Conservation (phyloP, 148 eudicot genomes). For the Cornus kousa region DNA sequence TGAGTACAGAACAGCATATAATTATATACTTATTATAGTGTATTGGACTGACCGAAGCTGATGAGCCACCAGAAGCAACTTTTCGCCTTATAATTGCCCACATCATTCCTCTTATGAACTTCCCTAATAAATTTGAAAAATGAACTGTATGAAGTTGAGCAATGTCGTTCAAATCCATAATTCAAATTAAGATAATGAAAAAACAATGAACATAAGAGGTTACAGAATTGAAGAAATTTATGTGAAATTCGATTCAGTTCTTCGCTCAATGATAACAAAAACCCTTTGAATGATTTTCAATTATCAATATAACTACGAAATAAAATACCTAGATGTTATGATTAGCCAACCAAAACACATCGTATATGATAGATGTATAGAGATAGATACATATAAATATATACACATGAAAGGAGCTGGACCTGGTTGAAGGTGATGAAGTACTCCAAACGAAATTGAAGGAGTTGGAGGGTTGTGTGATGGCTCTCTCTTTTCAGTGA, state of each 20-base stretch:
- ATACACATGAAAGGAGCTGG: background rate
- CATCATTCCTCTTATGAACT: background rate
- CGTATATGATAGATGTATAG: background rate
- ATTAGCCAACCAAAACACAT: background rate
- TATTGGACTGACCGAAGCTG: slow-evolving; percentile 1
- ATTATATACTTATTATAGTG: background rate
- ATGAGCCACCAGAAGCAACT: slow-evolving; percentile 1
- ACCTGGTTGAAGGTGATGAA: slow-evolving; percentile 6
- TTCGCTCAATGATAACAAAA: background rate
- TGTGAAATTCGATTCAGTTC: background rate
- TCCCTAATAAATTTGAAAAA: background rate
- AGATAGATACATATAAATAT: too few relatives aligned
- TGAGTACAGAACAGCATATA: background rate
- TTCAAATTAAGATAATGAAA: background rate
- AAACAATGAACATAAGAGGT: background rate
- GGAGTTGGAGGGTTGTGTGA: background rate
- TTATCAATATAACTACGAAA: background rate
- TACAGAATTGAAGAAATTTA: background rate
- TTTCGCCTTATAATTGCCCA: slow-evolving; percentile 5
- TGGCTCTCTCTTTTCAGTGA: background rate
- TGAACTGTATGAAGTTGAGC: background rate
- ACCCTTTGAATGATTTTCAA: background rate
- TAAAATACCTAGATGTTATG: background rate
- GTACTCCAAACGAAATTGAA: background rate
- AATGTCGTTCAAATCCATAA: background rate